Conservation (phyloP, 1,284 basidiomycete species). For the Trametes polyzona region DNA sequence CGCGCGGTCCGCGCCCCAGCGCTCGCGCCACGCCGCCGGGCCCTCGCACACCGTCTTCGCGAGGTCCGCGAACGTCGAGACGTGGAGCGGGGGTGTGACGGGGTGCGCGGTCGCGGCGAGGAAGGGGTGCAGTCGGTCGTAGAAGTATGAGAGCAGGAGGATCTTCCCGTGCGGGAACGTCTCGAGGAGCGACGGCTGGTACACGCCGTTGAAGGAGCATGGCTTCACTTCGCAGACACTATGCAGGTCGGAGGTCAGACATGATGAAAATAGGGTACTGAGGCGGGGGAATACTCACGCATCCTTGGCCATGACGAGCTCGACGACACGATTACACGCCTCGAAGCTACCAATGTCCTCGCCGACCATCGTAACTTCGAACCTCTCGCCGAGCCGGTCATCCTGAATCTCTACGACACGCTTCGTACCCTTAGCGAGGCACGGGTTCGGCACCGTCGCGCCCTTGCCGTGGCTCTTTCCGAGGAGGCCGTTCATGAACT, state of each 20-base stretch:
- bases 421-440: conserved; percentile 72
- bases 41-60: conserved; percentile 79
- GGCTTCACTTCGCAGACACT: conserved; percentile 89
- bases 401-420: conserved; percentile 75
- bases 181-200: conserved; percentile 93
- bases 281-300: conserved; percentile 63
- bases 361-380: conserved; percentile 83
- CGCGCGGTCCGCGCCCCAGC: conserved; percentile 54
- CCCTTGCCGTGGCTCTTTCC: conserved; percentile 36
- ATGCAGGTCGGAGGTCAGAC: conserved; percentile 6
- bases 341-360: conserved; percentile 82
- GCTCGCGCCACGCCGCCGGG: conserved; percentile 57
- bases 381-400: conserved; percentile 47
- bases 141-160: conserved; percentile 94
- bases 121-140: conserved; percentile 89
- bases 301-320: conserved; percentile 96
- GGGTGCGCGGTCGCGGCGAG: conserved; percentile 47
- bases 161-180: conserved; percentile 84
- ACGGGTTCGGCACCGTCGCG: conserved; percentile 72
- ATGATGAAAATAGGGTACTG: neutral
- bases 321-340: conserved; percentile 83
- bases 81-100: conserved; percentile 46
- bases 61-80: conserved; percentile 67
- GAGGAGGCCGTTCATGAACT: conserved; percentile 76
- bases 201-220: conserved; percentile 97